Conservation (phyloP, 768 basidiomycete genomes). For the Trametes sanguinea region DNA sequence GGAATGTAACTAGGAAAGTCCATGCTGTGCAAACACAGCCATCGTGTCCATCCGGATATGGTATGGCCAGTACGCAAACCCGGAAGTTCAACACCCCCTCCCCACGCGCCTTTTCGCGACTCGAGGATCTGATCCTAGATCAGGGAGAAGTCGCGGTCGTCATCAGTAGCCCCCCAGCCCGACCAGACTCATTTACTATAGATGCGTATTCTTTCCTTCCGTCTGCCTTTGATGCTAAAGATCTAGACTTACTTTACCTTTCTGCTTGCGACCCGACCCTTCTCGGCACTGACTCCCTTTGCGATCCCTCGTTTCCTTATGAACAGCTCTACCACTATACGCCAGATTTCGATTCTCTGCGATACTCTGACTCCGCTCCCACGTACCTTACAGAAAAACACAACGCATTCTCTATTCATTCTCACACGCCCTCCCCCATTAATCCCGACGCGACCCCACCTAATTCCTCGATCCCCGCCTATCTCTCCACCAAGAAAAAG, state of each 20-base stretch:
- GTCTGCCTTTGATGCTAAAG: not conserved
- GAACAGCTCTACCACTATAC: not conserved
- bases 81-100: too few relatives aligned
- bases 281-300: slow-evolving; percentile 2
- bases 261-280: slow-evolving; percentile 4
- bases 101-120: slow-evolving; percentile 10
- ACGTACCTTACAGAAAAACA: not conserved
- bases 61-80: slow-evolving; percentile 24
- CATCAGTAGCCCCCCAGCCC: not conserved
- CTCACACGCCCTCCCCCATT: not conserved
- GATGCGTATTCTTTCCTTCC: slow-evolving; percentile 1
- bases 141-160: slow-evolving; percentile 19
- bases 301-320: slow-evolving; percentile 16
- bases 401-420: not conserved
- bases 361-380: not conserved
- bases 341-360: not conserved
- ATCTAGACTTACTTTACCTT: slow-evolving; percentile 11
- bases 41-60: too few relatives aligned
- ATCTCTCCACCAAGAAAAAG: slow-evolving; percentile 11
- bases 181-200: slow-evolving; percentile 1
- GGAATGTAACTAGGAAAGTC: too few relatives aligned
- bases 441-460: not conserved
- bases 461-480: not conserved
- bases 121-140: slow-evolving; percentile 20
- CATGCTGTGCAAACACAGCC: too few relatives aligned